A percentile compares a stretch with the other conserved stretches of the same genome.
Conservation (phyloP, 768 basidiomycete genomes). For the Lactifluus pinguis region DNA sequence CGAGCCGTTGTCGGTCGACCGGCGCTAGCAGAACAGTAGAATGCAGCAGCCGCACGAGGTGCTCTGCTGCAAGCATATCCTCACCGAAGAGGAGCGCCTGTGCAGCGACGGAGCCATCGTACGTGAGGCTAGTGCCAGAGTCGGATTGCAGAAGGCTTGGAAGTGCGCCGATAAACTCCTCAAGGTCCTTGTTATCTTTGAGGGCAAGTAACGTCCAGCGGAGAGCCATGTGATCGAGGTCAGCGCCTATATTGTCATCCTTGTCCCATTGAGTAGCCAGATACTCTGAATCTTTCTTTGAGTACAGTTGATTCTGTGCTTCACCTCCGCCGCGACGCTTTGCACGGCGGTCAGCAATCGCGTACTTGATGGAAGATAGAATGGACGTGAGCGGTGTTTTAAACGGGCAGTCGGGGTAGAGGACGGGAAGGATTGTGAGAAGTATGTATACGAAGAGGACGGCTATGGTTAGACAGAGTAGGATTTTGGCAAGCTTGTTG, state of each 20-base stretch:
- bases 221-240: conserved; percentile 11
- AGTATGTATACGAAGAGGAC: neutral
- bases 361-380: conserved; percentile 2
- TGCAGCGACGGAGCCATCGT: neutral
- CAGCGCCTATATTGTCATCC: neutral
- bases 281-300: neutral
- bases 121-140: neutral
- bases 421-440: conserved; percentile 4
- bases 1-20: neutral
- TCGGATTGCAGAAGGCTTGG: conserved; percentile 4
- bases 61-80: conserved; percentile 6
- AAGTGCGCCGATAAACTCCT: conserved; percentile 2
- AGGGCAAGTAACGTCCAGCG: conserved; percentile 9
- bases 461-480: neutral
- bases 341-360: neutral
- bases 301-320: neutral
- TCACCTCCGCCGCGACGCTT: neutral
- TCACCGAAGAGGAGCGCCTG: conserved; percentile 5
- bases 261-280: conserved; percentile 1
- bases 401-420: conserved; percentile 11
- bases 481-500: neutral
- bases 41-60: neutral
- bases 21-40: neutral
- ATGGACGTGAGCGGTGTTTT: conserved; percentile 10
- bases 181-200: conserved; percentile 6